Percentiles rank a stretch among this genome's conserved stretches.
phyloP scores from a whole-genome alignment of 2,329 filamentous ascomycete species.

The Colletotrichum echinochloae region DNA sequence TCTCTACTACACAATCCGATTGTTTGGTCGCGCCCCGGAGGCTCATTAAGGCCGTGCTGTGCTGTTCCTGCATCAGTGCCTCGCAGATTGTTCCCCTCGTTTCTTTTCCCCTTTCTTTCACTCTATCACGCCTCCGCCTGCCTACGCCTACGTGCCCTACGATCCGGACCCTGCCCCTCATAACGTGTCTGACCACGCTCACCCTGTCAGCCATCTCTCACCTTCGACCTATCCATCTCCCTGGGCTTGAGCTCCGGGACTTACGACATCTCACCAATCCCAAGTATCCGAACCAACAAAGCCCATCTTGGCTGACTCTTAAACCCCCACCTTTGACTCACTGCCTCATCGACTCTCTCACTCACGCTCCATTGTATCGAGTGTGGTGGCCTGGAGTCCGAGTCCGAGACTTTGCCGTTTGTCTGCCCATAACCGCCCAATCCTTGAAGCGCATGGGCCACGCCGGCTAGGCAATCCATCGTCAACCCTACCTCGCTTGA shows the following conservation, averaged over 20 bases:
- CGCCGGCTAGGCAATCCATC: conserved; percentile 37
- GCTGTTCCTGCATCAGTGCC: conserved; percentile 47
- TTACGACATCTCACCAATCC: conserved; percentile 11
- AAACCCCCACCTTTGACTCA: conserved; percentile 7
- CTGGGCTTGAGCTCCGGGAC: conserved; percentile 15
- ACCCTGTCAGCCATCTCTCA: conserved; percentile 7
- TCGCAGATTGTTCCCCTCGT: conserved; percentile 34
- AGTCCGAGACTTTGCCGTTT: conserved; percentile 7
- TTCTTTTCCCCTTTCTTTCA: conserved; percentile 36
- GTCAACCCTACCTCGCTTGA: conserved; percentile 46
- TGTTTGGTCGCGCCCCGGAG: conserved; percentile 30
- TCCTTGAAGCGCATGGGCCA: conserved; percentile 42
- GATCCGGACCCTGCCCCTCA: conserved; percentile 5
- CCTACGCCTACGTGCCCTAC: conserved; percentile 2
- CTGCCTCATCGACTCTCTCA: conserved; percentile 8
- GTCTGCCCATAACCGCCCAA: conserved; percentile 11
- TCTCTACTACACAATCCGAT: conserved; percentile 40
- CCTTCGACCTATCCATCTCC: not conserved
- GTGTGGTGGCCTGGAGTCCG: not conserved
- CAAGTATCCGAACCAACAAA: conserved; percentile 7
- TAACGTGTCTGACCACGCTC: conserved; percentile 22
- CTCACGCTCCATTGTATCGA: not conserved
- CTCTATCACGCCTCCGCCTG: conserved; percentile 9
- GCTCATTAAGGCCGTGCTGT: conserved; percentile 42
- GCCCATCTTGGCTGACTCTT: conserved; percentile 5